Percentiles rank a stretch among this genome's conserved stretches.
These are phyloP conservation scores for Phytopythium delawarense DNA, from an alignment of 352 stramenopile species.

Conservation along the genomic window DNA sequence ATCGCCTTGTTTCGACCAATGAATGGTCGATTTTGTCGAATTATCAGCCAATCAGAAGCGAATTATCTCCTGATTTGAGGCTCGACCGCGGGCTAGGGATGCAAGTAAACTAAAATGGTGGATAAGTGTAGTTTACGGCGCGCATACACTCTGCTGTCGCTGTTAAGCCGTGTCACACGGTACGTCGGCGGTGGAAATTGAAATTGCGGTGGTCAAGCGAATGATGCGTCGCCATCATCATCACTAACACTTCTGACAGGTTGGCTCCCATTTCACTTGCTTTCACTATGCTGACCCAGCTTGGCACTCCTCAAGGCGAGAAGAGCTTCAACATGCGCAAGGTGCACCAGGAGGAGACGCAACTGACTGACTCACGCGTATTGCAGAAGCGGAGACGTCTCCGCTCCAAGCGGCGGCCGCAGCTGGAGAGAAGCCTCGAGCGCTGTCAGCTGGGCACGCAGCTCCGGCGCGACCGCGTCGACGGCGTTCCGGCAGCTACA, in stretches of 20 bases:
- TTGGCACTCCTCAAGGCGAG: not conserved
- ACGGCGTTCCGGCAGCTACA: constrained; percentile 4
- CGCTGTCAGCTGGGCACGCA: constrained; percentile 1
- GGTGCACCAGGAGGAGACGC: not conserved
- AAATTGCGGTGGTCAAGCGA: constrained; percentile 1
- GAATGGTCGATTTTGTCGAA: not conserved
- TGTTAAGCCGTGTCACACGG: not conserved
- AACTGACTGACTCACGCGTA: too few species aligned
- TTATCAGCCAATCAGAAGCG: not conserved
- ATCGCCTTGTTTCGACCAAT: not conserved
- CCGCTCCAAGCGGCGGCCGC: not conserved
- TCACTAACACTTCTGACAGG: not conserved
- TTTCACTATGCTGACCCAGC: not conserved
- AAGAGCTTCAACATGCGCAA: constrained; percentile 3
- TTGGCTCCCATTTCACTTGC: not conserved
- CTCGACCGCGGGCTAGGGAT: not conserved
- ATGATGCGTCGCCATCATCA: constrained; percentile 2
- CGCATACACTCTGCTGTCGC: not conserved
- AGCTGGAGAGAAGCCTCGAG: constrained; percentile 6
- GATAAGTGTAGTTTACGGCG: constrained; percentile 1
- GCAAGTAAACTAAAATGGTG: not conserved
- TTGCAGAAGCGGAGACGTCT: not conserved
- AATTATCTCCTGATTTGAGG: not conserved
- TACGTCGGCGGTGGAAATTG: not conserved
- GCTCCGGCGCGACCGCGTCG: constrained; percentile 4